Percentiles rank a stretch among this genome's conserved stretches.
Conservation (phyloP, 352 stramenopile genomes). For the Blastocystis sp. region DNA sequence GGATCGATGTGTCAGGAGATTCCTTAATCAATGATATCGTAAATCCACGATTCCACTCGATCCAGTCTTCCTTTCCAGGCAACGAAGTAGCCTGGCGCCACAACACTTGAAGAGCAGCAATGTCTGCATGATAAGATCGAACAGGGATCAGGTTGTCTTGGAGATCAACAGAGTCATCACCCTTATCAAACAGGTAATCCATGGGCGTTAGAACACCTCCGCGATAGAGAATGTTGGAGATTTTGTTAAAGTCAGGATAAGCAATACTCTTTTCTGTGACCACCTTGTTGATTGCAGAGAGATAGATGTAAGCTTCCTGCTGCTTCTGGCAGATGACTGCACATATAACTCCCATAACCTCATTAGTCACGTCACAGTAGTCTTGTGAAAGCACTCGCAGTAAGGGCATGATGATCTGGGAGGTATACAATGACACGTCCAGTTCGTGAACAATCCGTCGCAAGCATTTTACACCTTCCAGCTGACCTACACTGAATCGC, state of each 20-base stretch:
- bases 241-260: constrained; percentile 59
- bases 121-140: neutral
- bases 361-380: neutral
- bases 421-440: constrained; percentile 55
- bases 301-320: constrained; percentile 46
- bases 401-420: constrained; percentile 53
- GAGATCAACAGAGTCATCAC: neutral
- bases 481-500: neutral
- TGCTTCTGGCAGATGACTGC: constrained; percentile 10
- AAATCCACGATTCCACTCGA: constrained; percentile 93
- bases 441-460: constrained; percentile 29
- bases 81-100: constrained; percentile 9
- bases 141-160: neutral
- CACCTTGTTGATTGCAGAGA: constrained; percentile 46
- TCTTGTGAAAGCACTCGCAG: constrained; percentile 47
- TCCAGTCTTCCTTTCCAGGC: constrained; percentile 79
- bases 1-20: constrained; percentile 84
- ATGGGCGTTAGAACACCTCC: neutral
- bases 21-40: constrained; percentile 91
- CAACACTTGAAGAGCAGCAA: neutral
- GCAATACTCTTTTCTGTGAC: constrained; percentile 52
- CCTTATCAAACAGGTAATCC: constrained; percentile 32
- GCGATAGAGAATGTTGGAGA: constrained; percentile 59
- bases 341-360: constrained; percentile 40
- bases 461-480: constrained; percentile 45